phyloP scores from a whole-genome alignment of 768 basidiomycete genomes.

The Mycena sanguinolenta region DNA sequence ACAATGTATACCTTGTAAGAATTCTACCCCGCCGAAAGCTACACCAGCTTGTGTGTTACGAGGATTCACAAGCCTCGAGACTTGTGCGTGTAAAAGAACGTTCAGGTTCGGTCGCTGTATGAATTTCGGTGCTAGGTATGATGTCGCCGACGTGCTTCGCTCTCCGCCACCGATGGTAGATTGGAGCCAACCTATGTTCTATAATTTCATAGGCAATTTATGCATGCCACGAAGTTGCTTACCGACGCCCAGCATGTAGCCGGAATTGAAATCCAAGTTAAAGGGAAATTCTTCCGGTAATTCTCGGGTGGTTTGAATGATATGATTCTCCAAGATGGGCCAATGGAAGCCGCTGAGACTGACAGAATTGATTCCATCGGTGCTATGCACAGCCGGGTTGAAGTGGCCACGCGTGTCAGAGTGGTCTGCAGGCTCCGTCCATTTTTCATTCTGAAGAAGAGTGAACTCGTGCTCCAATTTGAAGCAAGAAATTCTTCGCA shows the following conservation, averaged over 20 bases:
- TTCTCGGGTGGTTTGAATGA: not conserved
- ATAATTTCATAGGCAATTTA: not conserved
- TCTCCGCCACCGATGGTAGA: conserved; percentile 38
- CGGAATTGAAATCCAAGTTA: conserved; percentile 45
- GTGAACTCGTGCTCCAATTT: not conserved
- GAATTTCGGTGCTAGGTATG: conserved; percentile 43
- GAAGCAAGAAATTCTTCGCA: not conserved
- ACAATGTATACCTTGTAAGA: not conserved
- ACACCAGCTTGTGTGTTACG: not conserved
- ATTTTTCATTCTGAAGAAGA: conserved; percentile 49
- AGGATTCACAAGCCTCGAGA: conserved; percentile 29
- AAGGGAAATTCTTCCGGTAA: conserved; percentile 34
- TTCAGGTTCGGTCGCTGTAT: conserved; percentile 44
- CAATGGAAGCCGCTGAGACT: conserved; percentile 46
- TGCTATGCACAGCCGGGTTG: conserved; percentile 51
- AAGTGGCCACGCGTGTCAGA: conserved; percentile 44
- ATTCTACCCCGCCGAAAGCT: not conserved
- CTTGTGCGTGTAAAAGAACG: conserved; percentile 42
- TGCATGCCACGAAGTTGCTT: not conserved
- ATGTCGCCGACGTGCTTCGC: conserved; percentile 27
- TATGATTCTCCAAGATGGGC: conserved; percentile 9
- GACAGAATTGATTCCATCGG: conserved; percentile 45
- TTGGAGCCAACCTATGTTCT: not conserved
- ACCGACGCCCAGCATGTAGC: conserved; percentile 44
- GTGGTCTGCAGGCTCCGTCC: conserved; percentile 49